Base-by-base conservation (phyloP, 1,284 basidiomycete genomes). In the Ganoderma lucidum region DNA sequence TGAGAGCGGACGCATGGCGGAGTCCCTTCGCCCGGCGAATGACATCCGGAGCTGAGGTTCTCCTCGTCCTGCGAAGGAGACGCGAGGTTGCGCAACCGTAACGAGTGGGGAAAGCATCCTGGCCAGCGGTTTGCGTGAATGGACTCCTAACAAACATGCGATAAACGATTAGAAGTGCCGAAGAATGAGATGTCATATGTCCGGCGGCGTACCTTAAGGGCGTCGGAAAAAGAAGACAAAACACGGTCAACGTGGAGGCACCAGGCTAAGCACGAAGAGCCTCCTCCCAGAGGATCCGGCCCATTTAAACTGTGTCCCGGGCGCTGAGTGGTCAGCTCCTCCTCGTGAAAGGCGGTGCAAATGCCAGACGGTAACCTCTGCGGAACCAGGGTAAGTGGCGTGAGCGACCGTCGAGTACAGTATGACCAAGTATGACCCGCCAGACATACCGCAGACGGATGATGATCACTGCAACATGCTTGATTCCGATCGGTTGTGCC, bases 11-110 rank as follows among this genome's bases (percentile, higher is more conserved):
- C 56, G 30, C 32, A 10, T 37, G 35, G 56, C 5, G 10, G 56
- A 59, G 45, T 48, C 45, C 45, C 45, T 48, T 48, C 45, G 19
- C 45, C 19, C n/a, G 45, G n/a, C n/a, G 45, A 48, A 48, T 2
- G 45, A 6, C 6, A 10, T 5, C 19, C 45, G 45, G 45, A 48
- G 45, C 45, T n/a, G 45, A 17, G 45, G 45, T n/a, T 48, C 45
- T 48, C 45, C 45, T 48, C 45, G 45, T 48, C 45, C 45, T n/a
- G 45, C 45, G 45, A 39, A 35, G 19, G 56, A 59, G 23, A 35
- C 28, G 32, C 56, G 56, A 15, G 56, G 17, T n/a, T 39, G 35
- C n/a, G 56, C 32, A 17, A 39, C 35, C 8, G 35, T 39, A 59
- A 59, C 37, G 56, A 35, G 56, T 1, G 28, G 35, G 19, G 56